Conservation (phyloP, 139 green algal genomes). For the Auxenochlorella pyrenoidosa region DNA sequence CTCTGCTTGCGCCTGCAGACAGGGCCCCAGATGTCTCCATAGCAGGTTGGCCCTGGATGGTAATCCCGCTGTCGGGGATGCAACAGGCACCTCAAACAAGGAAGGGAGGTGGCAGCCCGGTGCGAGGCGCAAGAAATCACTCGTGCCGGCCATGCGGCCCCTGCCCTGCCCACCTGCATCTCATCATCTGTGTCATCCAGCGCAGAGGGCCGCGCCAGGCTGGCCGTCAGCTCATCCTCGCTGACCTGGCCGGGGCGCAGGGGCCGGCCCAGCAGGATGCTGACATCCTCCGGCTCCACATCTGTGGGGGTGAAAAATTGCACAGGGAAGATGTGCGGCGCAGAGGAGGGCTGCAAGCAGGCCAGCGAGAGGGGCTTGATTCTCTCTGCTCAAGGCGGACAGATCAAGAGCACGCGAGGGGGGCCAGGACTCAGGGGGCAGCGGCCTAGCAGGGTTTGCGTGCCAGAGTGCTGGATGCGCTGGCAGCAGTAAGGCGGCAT, state of each 20-base stretch:
- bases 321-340: neutral
- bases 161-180: neutral
- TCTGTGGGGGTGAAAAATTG: neutral
- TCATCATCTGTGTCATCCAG: neutral
- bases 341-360: neutral
- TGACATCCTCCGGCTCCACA: constrained; percentile 3
- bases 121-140: too few relatives aligned
- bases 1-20: neutral
- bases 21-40: too few relatives aligned
- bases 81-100: too few relatives aligned
- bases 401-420: neutral
- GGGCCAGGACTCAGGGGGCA: too few relatives aligned
- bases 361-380: neutral
- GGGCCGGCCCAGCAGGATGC: neutral
- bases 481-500: too few relatives aligned
- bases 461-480: too few relatives aligned
- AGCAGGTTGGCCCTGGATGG: too few relatives aligned
- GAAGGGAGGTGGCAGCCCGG: too few relatives aligned
- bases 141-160: neutral
- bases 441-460: too few relatives aligned
- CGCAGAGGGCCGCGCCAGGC: neutral
- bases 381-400: neutral
- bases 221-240: neutral
- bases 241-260: neutral
- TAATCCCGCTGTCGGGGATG: too few relatives aligned